Conservation (phyloP, 2,329 filamentous ascomycete species). For the Phialocephala sp. region DNA sequence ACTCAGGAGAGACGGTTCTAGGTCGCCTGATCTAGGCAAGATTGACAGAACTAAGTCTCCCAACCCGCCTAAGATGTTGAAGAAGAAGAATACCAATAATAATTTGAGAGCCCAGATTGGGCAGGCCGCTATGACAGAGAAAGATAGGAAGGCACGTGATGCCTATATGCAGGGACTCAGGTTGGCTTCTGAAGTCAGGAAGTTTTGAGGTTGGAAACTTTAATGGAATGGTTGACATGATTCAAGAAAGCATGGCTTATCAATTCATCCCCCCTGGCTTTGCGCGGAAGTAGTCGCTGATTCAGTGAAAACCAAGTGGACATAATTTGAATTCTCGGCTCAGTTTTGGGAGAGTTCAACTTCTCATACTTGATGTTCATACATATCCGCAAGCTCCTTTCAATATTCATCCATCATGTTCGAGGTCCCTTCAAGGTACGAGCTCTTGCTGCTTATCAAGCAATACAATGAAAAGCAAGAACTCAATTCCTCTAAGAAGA, state of each 20-base stretch:
- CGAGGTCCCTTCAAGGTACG: not conserved
- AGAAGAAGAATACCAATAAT: not conserved
- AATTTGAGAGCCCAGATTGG: not conserved
- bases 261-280: not conserved
- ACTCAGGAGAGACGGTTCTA: not conserved
- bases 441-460: not conserved
- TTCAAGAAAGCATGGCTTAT: not conserved
- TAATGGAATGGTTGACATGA: not conserved
- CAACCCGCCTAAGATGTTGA: not conserved
- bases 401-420: not conserved
- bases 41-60: not conserved
- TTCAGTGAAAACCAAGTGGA: not conserved
- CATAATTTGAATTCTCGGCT: not conserved
- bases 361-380: too few relatives aligned
- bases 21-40: not conserved
- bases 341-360: too few relatives aligned
- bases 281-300: not conserved
- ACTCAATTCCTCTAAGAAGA: not conserved
- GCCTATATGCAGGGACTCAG: not conserved
- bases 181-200: not conserved
- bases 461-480: not conserved
- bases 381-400: too few relatives aligned
- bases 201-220: not conserved
- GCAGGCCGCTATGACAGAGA: not conserved
- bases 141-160: not conserved